These are phyloP conservation scores for Salix exigua DNA, from an alignment of 345 rosid species.

Conservation along the genomic window DNA sequence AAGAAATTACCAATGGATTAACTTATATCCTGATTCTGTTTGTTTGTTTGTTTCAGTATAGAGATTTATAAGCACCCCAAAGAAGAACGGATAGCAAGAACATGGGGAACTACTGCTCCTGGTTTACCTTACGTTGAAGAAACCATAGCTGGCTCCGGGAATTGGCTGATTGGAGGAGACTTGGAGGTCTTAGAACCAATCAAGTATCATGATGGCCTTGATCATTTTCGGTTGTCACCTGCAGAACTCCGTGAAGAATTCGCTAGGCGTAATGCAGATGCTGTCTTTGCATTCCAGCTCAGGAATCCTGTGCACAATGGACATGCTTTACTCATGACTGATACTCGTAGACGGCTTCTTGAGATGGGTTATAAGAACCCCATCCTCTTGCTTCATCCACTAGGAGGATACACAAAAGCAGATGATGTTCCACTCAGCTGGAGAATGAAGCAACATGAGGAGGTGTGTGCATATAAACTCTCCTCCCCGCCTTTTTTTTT, in stretches of 20 bases:
- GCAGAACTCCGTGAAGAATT: constrained; percentile 75
- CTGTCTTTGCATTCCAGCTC: constrained; percentile 97
- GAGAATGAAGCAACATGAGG: constrained; percentile 97
- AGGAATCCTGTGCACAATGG: constrained; percentile 99
- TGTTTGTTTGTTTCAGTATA: constrained; percentile 43
- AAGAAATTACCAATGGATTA: not conserved
- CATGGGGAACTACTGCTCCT: constrained; percentile 94
- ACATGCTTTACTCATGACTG: constrained; percentile 93
- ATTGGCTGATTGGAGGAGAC: constrained; percentile 96
- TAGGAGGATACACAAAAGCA: constrained; percentile 95
- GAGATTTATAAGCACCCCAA: constrained; percentile 95
- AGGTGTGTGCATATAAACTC: constrained; percentile 39
- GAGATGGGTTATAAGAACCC: constrained; percentile 97
- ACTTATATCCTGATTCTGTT: constrained; percentile 17
- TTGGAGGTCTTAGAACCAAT: constrained; percentile 86
- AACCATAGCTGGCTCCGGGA: constrained; percentile 65
- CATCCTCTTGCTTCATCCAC: constrained; percentile 86
- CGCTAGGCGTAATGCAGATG: constrained; percentile 81
- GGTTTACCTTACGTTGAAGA: constrained; percentile 90
- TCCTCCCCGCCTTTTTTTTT: not conserved
- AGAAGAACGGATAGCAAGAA: constrained; percentile 94
- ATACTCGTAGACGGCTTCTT: constrained; percentile 84
- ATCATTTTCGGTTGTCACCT: constrained; percentile 84
- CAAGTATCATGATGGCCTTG: constrained; percentile 85
- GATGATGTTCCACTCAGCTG: constrained; percentile 97